phyloP scores from a whole-genome alignment of 441 rosid genomes.

The Brassica balearica region DNA sequence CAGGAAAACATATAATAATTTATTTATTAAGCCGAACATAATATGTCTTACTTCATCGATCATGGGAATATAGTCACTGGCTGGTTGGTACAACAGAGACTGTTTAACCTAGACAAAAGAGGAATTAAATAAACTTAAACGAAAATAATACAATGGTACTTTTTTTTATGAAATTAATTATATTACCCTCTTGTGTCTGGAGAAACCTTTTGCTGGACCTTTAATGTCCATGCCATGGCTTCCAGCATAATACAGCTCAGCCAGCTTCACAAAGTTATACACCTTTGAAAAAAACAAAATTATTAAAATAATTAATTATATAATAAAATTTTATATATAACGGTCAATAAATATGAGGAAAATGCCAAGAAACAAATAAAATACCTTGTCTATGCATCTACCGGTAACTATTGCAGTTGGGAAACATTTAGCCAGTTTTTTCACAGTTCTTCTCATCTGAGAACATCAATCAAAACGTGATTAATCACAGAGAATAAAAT shows the following conservation, averaged over 20 bases:
- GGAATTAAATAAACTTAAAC: slow-evolving; percentile 7
- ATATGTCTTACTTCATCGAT: slow-evolving; percentile 57
- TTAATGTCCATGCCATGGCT: slow-evolving; percentile 99
- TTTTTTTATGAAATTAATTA: slow-evolving; percentile 22
- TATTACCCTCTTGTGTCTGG: slow-evolving; percentile 62
- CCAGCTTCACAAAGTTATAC: slow-evolving; percentile 75
- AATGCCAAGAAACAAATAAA: slow-evolving; percentile 17
- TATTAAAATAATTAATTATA: background rate
- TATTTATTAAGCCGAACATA: background rate
- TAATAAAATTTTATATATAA: background rate
- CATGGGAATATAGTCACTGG: slow-evolving; percentile 66
- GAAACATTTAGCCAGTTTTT: slow-evolving; percentile 65
- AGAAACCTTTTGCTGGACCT: slow-evolving; percentile 76
- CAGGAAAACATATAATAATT: background rate
- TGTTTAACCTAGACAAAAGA: slow-evolving; percentile 44
- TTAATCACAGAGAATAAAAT: background rate
- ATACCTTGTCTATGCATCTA: slow-evolving; percentile 94
- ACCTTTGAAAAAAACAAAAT: slow-evolving; percentile 52
- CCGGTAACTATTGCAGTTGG: slow-evolving; percentile 97
- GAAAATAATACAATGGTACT: background rate
- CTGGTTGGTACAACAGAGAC: slow-evolving; percentile 62
- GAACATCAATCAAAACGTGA: background rate
- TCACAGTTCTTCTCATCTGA: slow-evolving; percentile 89
- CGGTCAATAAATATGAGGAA: background rate
- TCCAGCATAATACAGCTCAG: slow-evolving; percentile 94